Evolutionary conservation across 768 basidiomycete genomes (phyloP).

Genomic region (Termitomyces eurrhizus): DNA sequence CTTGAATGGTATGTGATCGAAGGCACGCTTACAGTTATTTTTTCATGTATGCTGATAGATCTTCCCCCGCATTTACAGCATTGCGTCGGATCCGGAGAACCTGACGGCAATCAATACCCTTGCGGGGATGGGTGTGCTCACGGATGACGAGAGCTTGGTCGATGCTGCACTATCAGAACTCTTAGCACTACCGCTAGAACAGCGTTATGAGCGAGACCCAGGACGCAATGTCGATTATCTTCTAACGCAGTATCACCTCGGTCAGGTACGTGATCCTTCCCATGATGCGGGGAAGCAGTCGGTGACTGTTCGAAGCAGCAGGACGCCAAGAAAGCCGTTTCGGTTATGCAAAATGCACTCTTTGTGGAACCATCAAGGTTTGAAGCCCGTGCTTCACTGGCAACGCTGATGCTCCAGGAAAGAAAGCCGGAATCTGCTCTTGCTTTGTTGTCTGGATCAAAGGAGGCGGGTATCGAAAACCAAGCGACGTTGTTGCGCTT

Average conservation of each 20-base stretch:
- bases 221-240: slow-evolving; percentile 67
- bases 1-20: slow-evolving; percentile 66
- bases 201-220: slow-evolving; percentile 65
- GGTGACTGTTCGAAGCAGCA: slow-evolving; percentile 31
- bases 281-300: neutral
- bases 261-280: slow-evolving; percentile 46
- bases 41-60: slow-evolving; percentile 1
- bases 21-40: neutral
- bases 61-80: slow-evolving; percentile 38
- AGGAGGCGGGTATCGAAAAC: slow-evolving; percentile 25
- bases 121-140: slow-evolving; percentile 86
- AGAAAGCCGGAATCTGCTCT: slow-evolving; percentile 37
- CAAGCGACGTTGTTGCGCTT: slow-evolving; percentile 43
- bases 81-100: slow-evolving; percentile 74
- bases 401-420: slow-evolving; percentile 49
- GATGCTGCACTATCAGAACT: slow-evolving; percentile 88
- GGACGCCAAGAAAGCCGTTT: slow-evolving; percentile 43
- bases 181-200: slow-evolving; percentile 61
- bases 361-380: slow-evolving; percentile 49
- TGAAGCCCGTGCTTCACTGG: slow-evolving; percentile 50
- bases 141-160: slow-evolving; percentile 71
- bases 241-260: slow-evolving; percentile 66
- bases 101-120: slow-evolving; percentile 77
- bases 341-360: slow-evolving; percentile 54
- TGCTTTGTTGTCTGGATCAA: slow-evolving; percentile 38